Conservation (phyloP, 805 yeast genomes). For the Komagataella populi region DNA sequence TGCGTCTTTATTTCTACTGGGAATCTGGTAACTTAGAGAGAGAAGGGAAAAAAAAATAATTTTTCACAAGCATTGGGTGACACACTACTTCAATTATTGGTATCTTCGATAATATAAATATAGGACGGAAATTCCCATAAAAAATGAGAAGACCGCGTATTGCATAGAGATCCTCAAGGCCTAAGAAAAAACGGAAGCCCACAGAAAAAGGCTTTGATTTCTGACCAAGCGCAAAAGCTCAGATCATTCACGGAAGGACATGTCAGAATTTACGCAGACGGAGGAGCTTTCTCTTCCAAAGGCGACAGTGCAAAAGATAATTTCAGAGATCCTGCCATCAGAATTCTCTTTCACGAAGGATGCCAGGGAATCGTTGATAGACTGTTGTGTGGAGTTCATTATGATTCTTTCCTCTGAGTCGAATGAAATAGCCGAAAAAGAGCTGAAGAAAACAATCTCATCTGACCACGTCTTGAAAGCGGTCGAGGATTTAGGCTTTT, state of each 20-base stretch:
- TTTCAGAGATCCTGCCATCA: slow-evolving; percentile 79
- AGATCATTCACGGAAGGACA: background rate
- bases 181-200: background rate
- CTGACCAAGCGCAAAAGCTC: background rate
- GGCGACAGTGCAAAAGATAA: slow-evolving; percentile 93
- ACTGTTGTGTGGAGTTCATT: slow-evolving; percentile 90
- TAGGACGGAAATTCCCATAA: background rate
- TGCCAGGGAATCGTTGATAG: slow-evolving; percentile 89
- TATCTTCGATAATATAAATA: background rate
- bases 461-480: slow-evolving; percentile 93
- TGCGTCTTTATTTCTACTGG: slow-evolving; percentile 10
- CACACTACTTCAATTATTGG: slow-evolving; percentile 11
- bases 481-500: slow-evolving; percentile 73
- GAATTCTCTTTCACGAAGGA: slow-evolving; percentile 85
- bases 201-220: background rate
- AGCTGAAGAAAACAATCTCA: slow-evolving; percentile 91
- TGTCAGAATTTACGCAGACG: background rate
- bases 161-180: background rate
- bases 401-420: slow-evolving; percentile 91
- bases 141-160: background rate
- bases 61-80: background rate
- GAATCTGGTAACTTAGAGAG: background rate
- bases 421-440: slow-evolving; percentile 92
- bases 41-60: background rate
- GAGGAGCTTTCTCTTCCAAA: slow-evolving; percentile 24